These are phyloP conservation scores for Neospermospora avenae DNA, from an alignment of 2,329 filamentous ascomycete genomes.

Conservation along the genomic window DNA sequence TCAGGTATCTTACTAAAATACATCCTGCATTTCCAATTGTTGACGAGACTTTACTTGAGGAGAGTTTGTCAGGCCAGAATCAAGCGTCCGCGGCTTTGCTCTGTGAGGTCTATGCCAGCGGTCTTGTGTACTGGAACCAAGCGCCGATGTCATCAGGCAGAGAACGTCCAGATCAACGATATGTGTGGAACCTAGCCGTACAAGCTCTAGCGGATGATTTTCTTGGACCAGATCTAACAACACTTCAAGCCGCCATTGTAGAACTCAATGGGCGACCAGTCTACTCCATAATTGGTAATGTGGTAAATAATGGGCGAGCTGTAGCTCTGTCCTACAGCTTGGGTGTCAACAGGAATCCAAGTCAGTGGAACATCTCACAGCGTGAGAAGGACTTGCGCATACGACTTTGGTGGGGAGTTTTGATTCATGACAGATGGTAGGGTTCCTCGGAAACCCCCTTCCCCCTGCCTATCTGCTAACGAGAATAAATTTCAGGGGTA, in stretches of 20 bases:
- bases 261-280: conserved; percentile 59
- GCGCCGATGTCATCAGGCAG: conserved; percentile 42
- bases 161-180: conserved; percentile 54
- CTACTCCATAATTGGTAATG: conserved; percentile 57
- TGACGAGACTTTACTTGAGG: conserved; percentile 51
- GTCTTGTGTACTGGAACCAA: conserved; percentile 55
- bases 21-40: conserved; percentile 61
- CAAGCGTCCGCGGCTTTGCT: conserved; percentile 53
- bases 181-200: conserved; percentile 60
- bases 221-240: conserved; percentile 55
- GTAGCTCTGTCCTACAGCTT: conserved; percentile 52
- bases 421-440: conserved; percentile 54
- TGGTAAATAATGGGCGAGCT: conserved; percentile 47
- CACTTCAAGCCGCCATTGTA: conserved; percentile 54
- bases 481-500: conserved; percentile 18
- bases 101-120: conserved; percentile 55
- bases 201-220: conserved; percentile 59
- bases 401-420: conserved; percentile 54
- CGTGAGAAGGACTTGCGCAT: conserved; percentile 50
- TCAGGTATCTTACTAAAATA: conserved; percentile 52
- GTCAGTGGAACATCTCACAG: conserved; percentile 49
- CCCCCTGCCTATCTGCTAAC: neutral
- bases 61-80: conserved; percentile 44
- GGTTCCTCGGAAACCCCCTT: conserved; percentile 7
- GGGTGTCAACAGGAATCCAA: conserved; percentile 52